Evolutionary conservation across 78 protist genomes (phyloP), one percentile per base, ranked within the genome.

Genomic region (Neovahlkampfia damariscottae): DNA sequence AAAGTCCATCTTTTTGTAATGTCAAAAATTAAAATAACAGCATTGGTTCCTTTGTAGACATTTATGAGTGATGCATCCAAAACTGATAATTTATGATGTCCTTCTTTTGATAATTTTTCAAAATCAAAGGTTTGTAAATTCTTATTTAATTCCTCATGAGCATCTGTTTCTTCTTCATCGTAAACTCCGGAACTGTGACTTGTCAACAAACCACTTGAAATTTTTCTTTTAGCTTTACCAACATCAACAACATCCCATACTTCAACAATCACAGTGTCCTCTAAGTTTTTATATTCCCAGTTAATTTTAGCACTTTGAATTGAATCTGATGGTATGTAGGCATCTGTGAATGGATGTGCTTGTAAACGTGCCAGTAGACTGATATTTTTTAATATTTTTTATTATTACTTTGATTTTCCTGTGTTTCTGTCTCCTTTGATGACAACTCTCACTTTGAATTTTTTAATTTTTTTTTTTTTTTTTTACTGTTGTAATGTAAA

Each of bases 211-310:
- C 19, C 19, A n/a, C 34, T n/a, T 50, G 62, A 50, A 50, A 19
- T 50, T 50, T 19, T 50, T 19, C 19, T 50, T 19, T 19, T 50
- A 19, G 19, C 62, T 19, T 50, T 50, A n/a, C 62, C 62, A n/a
- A n/a, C 19, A 3, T 71, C 74, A 3, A 71, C 74, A 30, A 71
- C 74, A 3, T 71, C 74, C 74, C 74, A 71, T 8, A 71, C 1
- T 39, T 71, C 74, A 3, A 71, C 74, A 30, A 31, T 35, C 32
- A 71, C 3, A 32, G 3, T 3, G 62, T 71, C 74, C 32, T 71
- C 74, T 3, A 1, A 4, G 1, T 3, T 39, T 3, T 71, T 71
- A 39, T 71, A 71, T 8, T 71, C 35, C 74, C 74, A 71, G 3
- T 30, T 3, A 30, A 71, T 3, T 35, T 3, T 31, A 30, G 74